phyloP scores from a whole-genome alignment of 345 rosid genomes.

The Aegle marmelos region DNA sequence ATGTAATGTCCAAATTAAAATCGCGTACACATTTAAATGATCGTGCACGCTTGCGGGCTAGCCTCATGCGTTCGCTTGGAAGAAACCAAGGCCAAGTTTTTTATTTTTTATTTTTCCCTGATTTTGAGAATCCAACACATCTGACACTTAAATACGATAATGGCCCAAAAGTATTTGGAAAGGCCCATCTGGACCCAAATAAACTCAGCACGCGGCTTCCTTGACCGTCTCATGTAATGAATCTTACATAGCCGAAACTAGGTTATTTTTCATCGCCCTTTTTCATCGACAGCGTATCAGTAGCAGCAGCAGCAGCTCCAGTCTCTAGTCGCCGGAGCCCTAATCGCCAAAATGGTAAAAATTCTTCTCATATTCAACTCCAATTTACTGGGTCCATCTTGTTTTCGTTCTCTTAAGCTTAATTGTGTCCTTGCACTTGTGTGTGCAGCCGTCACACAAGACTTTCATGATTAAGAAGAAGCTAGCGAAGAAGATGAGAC shows the following conservation, averaged over 20 bases:
- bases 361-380: neutral
- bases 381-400: neutral
- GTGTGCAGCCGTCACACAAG: slow-evolving; percentile 42
- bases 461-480: slow-evolving; percentile 54
- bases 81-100: too few species aligned
- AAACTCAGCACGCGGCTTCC: too few species aligned
- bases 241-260: neutral
- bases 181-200: neutral
- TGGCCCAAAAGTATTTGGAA: neutral
- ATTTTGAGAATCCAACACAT: too few species aligned
- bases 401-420: too few species aligned
- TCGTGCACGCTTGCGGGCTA: too few species aligned
- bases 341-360: slow-evolving; percentile 7
- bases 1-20: too few species aligned
- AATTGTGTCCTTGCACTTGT: neutral
- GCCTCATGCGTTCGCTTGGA: too few species aligned
- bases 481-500: slow-evolving; percentile 74
- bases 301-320: neutral
- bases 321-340: neutral
- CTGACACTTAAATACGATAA: too few species aligned
- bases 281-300: neutral
- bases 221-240: too few species aligned
- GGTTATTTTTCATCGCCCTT: neutral
- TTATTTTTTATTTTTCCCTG: too few species aligned
- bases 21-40: too few species aligned